Percentiles rank a stretch among this genome's conserved stretches.
These are phyloP conservation scores for Microdochium bolleyi DNA, from an alignment of 2,329 filamentous ascomycete species.

Conservation along the genomic window DNA sequence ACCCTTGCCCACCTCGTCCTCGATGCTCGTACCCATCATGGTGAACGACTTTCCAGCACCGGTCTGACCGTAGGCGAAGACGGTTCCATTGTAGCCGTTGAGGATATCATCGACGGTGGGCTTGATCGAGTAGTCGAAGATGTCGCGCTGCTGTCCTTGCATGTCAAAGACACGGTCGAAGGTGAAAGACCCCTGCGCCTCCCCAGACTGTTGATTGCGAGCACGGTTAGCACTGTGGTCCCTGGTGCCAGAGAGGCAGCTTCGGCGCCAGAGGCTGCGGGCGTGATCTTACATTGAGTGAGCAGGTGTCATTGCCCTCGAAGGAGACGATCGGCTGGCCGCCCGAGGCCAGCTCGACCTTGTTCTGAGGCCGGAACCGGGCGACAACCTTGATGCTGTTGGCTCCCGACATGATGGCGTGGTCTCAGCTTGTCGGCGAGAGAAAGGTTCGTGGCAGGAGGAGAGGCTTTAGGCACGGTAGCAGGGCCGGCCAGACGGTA, in stretches of 20 bases:
- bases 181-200: constrained; percentile 80
- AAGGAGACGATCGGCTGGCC: constrained; percentile 90
- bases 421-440: constrained; percentile 6
- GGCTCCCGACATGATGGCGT: constrained; percentile 44
- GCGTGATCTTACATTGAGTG: constrained; percentile 60
- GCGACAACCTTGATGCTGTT: constrained; percentile 84
- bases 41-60: constrained; percentile 98
- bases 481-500: constrained; percentile 9
- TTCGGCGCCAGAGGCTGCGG: constrained; percentile 1
- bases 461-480: constrained; percentile 15
- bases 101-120: constrained; percentile 96
- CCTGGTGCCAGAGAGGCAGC: not conserved
- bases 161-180: constrained; percentile 98
- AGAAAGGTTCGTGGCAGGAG: not conserved
- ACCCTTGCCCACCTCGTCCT: constrained; percentile 79
- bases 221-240: constrained; percentile 14
- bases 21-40: constrained; percentile 96
- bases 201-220: constrained; percentile 55
- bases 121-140: constrained; percentile 97
- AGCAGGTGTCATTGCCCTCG: constrained; percentile 81
- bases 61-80: constrained; percentile 97
- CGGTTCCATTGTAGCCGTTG: constrained; percentile 98
- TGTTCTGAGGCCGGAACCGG: constrained; percentile 96
- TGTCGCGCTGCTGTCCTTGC: constrained; percentile 80
- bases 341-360: constrained; percentile 80